These are phyloP conservation scores for Phytopythium delawarense DNA, from an alignment of 352 stramenopile genomes.

Conservation along the genomic window DNA sequence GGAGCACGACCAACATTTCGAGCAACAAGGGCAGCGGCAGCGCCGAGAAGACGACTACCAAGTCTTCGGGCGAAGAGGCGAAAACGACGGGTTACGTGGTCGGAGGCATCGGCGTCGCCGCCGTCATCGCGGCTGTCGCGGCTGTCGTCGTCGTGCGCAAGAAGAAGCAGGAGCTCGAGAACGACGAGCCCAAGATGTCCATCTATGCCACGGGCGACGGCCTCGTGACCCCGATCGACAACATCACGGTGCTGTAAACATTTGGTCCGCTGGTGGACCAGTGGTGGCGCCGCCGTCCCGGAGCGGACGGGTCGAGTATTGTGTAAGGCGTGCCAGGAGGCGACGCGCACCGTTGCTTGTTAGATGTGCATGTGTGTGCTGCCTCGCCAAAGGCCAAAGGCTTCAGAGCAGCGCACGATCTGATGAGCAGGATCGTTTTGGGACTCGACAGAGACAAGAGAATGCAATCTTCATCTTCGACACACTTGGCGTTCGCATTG, in stretches of 20 bases:
- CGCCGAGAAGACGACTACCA: constrained; percentile 9
- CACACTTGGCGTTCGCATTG: neutral
- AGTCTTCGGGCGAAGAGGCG: constrained; percentile 5
- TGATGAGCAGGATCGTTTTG: neutral
- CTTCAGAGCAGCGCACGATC: neutral
- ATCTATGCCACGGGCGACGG: constrained; percentile 19
- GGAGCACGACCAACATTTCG: neutral
- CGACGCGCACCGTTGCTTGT: neutral
- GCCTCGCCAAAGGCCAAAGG: neutral
- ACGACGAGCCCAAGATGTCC: constrained; percentile 17
- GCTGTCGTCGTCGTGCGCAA: constrained; percentile 40
- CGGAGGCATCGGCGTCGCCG: constrained; percentile 14
- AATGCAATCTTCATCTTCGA: neutral
- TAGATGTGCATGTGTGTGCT: neutral
- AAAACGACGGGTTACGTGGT: constrained; percentile 12
- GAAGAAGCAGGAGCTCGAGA: constrained; percentile 54
- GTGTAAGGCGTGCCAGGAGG: neutral
- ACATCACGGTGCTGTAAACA: constrained; percentile 30
- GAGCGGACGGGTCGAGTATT: neutral
- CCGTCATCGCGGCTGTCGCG: constrained; percentile 21
- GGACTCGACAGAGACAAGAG: neutral
- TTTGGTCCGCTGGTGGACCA: neutral
- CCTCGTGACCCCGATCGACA: constrained; percentile 32
- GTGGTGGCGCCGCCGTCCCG: neutral
- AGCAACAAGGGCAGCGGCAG: constrained; percentile 7